Evolutionary conservation across 345 rosid species (phyloP), one percentile per base, ranked within the genome.

Genomic region (Citrus maxima): DNA sequence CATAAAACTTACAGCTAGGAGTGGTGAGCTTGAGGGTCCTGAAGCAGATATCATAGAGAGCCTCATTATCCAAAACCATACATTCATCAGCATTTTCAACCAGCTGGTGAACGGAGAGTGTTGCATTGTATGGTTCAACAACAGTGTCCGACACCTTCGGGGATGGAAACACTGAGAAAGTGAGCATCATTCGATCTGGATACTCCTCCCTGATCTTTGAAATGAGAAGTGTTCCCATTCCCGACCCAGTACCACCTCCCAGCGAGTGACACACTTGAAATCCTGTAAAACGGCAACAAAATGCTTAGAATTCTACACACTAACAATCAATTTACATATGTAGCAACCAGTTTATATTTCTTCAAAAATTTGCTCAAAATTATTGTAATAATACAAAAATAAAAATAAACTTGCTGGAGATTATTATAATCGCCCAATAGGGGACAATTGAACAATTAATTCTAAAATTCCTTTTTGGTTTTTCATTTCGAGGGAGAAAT

Each of bases 71-170:
- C 77, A 90, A 84, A 76, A 90, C 92, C 92, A 90, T 90, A 74
- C 93, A 87, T 81, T 90, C 94, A 72, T 90, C 94, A 1, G 94
- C 94, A 76, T 90, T 90, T 87, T 90, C 94, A 60, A 90, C 94
- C 1, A 90, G 87, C 82, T 90, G 94, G 72, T 90, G 94, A 63
- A 90, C 94, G 30, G 94, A 90, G 78, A 90, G 92, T 27, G 94
- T 90, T 7, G 92, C 94, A 69, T 90, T 90, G 80, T 90, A 90
- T 61, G 94, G 94, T 79, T 90, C 94, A 55, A 90, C 94, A 68
- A 90, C 92, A 80, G 93, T 90, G 65, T 90, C 93, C 0, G 93
- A 90, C 72, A 90, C 92, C 85, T 90, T 90, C 0, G 93, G 94
- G 4, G 94, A 91, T 19, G 93, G 91, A 30, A 91, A 90, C 56